phyloP scores from a whole-genome alignment of 257 asterid species.

The Solanum verrucosum region DNA sequence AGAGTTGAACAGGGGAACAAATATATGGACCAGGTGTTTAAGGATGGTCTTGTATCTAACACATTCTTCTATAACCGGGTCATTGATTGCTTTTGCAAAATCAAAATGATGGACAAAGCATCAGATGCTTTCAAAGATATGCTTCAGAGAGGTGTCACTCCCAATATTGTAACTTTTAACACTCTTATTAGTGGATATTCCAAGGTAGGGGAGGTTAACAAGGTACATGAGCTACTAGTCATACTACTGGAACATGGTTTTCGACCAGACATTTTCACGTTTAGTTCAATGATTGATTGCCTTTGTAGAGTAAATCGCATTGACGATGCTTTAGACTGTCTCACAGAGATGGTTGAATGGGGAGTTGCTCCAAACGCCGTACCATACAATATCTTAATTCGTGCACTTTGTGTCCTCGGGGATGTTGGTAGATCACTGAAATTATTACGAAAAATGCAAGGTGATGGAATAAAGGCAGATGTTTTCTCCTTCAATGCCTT shows the following conservation, averaged over 20 bases:
- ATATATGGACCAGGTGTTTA: constrained; percentile 38
- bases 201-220: constrained; percentile 40
- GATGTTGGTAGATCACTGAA: constrained; percentile 43
- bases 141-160: constrained; percentile 41
- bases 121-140: constrained; percentile 41
- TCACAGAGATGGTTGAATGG: constrained; percentile 73
- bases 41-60: constrained; percentile 35
- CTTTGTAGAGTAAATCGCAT: constrained; percentile 52
- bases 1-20: constrained; percentile 45
- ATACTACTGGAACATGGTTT: constrained; percentile 48
- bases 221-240: constrained; percentile 44
- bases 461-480: constrained; percentile 58
- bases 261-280: constrained; percentile 69
- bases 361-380: constrained; percentile 60
- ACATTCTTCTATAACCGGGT: constrained; percentile 59
- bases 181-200: constrained; percentile 68
- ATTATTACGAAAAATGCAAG: constrained; percentile 64
- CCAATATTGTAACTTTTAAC: constrained; percentile 68
- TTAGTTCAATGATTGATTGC: constrained; percentile 67
- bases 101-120: constrained; percentile 57
- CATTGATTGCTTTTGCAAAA: constrained; percentile 78
- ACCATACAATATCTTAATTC: constrained; percentile 65
- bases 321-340: constrained; percentile 75
- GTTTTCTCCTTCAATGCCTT: constrained; percentile 71
- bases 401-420: constrained; percentile 55